Base-by-base conservation (phyloP, 2,329 filamentous ascomycete species). In the Aotearoamyces nothofagi region DNA sequence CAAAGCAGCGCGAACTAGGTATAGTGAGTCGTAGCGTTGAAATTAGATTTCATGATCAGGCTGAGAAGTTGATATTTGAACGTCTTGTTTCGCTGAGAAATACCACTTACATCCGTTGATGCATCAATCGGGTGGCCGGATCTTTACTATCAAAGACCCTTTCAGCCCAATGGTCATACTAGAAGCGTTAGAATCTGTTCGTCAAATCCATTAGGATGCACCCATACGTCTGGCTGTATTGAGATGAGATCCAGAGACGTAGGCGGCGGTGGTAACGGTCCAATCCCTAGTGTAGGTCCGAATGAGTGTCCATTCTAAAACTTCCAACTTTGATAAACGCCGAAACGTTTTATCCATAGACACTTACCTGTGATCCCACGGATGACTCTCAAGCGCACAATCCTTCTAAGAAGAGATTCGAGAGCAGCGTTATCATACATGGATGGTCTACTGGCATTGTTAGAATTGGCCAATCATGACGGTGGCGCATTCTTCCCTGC, bases 91-190 rank as follows among this genome's bases (percentile, higher is more conserved):
- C 12, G 27, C 9, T 30, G 13, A n/a, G n/a, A n/a, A n/a, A 28
- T 30, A 27, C 33, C 32, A 42, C 51, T 47, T 36, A 57, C 55
- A 35, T 34, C 43, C 42, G 41, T 26, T 43, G 46, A 33, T 60
- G 52, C 38, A 57, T 60, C 28, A 72, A 47, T 4, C 56, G 52
- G 4, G 65, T 70, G 8, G 58, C 60, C 1, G 66, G 57, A 22
- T 69, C 49, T 0, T 63, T 62, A 12, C 62, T 52, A 1, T 63
- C 63, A 37, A 75, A 74, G 14, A 75, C 69, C 22, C 65, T 58
- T 39, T 71, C 61, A 5, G 69, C 66, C 70, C 70, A 76, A 41
- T 75, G 69, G 4, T 56, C 49, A 27, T 52, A 52, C 65, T 71
- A 24, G n/a, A n/a, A n/a, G n/a, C n/a, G n/a, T n/a, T n/a, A n/a